Percentiles rank a stretch among this genome's conserved stretches.
Conservation (phyloP, 805 yeast genomes). For the Wickerhamomyces bisporus region DNA sequence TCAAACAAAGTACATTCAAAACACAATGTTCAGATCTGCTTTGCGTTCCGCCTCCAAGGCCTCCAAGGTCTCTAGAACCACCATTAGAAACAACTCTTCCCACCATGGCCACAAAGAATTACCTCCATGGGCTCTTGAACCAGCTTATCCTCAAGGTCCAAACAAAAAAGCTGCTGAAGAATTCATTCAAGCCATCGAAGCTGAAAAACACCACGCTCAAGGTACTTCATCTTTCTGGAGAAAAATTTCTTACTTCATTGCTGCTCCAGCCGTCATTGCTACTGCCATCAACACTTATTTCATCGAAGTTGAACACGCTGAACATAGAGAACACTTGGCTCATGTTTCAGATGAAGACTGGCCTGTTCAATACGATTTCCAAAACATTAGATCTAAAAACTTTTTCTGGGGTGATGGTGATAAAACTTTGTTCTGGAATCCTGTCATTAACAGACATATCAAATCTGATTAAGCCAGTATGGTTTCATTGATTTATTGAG, state of each 20-base stretch:
- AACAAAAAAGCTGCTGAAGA: constrained; percentile 52
- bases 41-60: constrained; percentile 31
- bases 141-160: constrained; percentile 41
- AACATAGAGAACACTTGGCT: constrained; percentile 74
- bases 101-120: constrained; percentile 22
- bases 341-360: constrained; percentile 81
- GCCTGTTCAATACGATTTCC: constrained; percentile 88
- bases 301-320: constrained; percentile 83
- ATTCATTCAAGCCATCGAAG: constrained; percentile 55
- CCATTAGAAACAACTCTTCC: constrained; percentile 18
- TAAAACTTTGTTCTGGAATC: constrained; percentile 95
- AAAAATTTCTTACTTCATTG: constrained; percentile 74
- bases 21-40: constrained; percentile 44
- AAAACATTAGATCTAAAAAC: constrained; percentile 80
- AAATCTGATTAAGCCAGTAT: constrained; percentile 22
- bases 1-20: constrained; percentile 3
- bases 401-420: constrained; percentile 99
- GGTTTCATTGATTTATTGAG: too few relatives aligned
- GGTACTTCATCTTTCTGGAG: constrained; percentile 78
- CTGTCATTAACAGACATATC: constrained; percentile 84
- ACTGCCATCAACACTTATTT: constrained; percentile 77
- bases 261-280: constrained; percentile 73
- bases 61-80: constrained; percentile 16
- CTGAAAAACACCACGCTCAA: constrained; percentile 73
- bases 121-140: constrained; percentile 39